Base-by-base conservation (phyloP, 768 basidiomycete genomes). In the Termitomyces sp. region DNA sequence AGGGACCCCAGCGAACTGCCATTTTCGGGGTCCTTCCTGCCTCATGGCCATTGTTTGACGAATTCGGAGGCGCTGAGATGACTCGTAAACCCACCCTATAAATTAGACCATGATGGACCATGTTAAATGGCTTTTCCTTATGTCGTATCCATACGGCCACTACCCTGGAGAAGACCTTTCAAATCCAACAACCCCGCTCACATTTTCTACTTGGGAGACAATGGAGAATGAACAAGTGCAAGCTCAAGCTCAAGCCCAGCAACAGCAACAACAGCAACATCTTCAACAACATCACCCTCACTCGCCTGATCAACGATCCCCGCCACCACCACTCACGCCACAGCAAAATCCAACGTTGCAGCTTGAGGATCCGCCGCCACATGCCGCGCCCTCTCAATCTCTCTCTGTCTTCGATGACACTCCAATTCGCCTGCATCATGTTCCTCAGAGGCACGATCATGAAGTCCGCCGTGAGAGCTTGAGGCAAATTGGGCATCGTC, bases 81-180 rank as follows among this genome's bases (percentile, higher is more conserved):
- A 73, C 65, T 73, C 70, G 61, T 54, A 40, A 55, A 61, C 65
- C 64, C 69, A 66, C 69, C 66, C 60, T 74, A 75, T 75, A 78
- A 71, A 75, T 56, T 43, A 51, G 49, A 42, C 57, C 44, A 56
- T 56, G 65, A 61, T 59, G 57, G 57, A 59, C 33, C 64, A 58
- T 59, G 61, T 67, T 58, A 60, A 64, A 58, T 46, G 60, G 65
- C 63, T 66, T 68, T 72, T 65, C 66, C 62, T 68, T 70, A 82
- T 82, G 81, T 81, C 82, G 67, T 81, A 77, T 71, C 75, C 76
- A 61, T 77, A 69, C 64, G 67, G 67, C 61, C 76, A 78, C 62
- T 78, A 75, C 71, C 68, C 73, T 63, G 72, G 71, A 66, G 80
- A 80, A 68, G 72, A 76, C 67, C 75, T 75, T 68, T 79, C 81